These are phyloP conservation scores for Citrus glauca DNA, from an alignment of 345 rosid genomes.

Conservation along the genomic window DNA sequence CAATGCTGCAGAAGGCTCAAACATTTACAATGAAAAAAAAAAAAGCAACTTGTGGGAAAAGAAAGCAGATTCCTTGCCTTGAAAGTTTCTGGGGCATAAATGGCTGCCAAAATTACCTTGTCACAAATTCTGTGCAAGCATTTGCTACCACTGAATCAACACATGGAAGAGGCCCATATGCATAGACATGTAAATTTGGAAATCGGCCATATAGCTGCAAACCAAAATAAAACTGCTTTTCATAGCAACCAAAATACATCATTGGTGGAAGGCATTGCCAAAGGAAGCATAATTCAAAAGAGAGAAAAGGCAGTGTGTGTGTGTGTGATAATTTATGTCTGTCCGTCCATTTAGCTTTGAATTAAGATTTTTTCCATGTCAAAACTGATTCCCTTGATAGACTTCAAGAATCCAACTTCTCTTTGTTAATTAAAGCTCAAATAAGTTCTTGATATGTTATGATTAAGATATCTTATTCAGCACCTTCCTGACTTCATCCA, in stretches of 20 bases:
- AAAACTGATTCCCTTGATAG: too few species aligned
- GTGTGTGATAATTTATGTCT: too few species aligned
- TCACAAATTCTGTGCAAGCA: constrained; percentile 78
- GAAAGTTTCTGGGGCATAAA: constrained; percentile 9
- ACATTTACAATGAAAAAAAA: constrained; percentile 8
- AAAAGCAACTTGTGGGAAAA: neutral
- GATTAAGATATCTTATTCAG: neutral
- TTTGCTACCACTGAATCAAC: constrained; percentile 67
- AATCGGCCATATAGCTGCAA: constrained; percentile 52
- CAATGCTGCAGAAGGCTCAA: constrained; percentile 62
- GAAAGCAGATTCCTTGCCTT: constrained; percentile 1
- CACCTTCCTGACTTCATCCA: neutral
- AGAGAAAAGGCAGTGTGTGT: too few species aligned
- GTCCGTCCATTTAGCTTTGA: too few species aligned
- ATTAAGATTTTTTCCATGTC: too few species aligned
- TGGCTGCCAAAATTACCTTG: constrained; percentile 49
- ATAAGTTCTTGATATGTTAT: neutral
- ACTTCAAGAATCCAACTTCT: too few species aligned
- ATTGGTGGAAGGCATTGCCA: too few species aligned
- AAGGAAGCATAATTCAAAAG: too few species aligned
- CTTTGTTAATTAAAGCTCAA: too few species aligned
- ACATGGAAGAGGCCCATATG: constrained; percentile 89
- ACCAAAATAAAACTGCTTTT: neutral
- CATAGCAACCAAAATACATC: too few species aligned
- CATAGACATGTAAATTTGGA: constrained; percentile 71